Base-by-base conservation (phyloP, 2,329 filamentous ascomycete species). In the Camptophora hylomeconis region DNA sequence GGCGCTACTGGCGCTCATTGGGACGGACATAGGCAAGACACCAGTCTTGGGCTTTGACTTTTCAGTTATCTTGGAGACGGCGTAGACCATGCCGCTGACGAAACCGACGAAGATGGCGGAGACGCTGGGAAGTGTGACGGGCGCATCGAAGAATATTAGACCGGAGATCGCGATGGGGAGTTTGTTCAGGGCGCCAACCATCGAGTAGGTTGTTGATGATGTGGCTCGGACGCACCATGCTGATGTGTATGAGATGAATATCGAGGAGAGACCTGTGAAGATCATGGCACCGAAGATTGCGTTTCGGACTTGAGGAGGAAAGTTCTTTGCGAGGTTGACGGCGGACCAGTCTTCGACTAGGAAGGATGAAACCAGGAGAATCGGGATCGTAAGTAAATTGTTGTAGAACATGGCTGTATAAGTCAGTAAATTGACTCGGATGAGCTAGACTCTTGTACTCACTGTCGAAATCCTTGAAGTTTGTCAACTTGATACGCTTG, bases 381-480 rank as follows among this genome's bases (percentile, higher is more conserved):
- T 78, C 16, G 89, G 89, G 40, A 98, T 93, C 33, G 86, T 92
- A 43, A 98, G 74, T 26, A 95, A 71, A 60, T 98, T 95, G 72
- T 98, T 98, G 69, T 98, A 98, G 64, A 89, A 95, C 89, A 95
- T 98, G 50, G 86, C 87, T 95, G 41, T 26, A 32, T n/a, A 20
- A 22, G 6, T 4, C 23, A 49, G 58, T 45, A 63, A 54, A 25
- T 39, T 12, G 16, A 37, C 30, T 16, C 22, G 7, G 25, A 15
- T 32, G 15, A 4, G 16, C 17, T 3, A 7, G 15, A n/a, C 10
- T 18, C 12, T 3, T 23, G 8, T 24, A 75, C 87, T 61, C 69
- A 94, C 87, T 93, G 57, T 98, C 89, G 66, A 92, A 95, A 56
- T 95, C 89, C 69, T 93, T 94, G 63, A 98, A 95, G 67, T 93